These are phyloP conservation scores for Xylariaceae sp. DNA, from an alignment of 2,329 filamentous ascomycete species.

Conservation along the genomic window DNA sequence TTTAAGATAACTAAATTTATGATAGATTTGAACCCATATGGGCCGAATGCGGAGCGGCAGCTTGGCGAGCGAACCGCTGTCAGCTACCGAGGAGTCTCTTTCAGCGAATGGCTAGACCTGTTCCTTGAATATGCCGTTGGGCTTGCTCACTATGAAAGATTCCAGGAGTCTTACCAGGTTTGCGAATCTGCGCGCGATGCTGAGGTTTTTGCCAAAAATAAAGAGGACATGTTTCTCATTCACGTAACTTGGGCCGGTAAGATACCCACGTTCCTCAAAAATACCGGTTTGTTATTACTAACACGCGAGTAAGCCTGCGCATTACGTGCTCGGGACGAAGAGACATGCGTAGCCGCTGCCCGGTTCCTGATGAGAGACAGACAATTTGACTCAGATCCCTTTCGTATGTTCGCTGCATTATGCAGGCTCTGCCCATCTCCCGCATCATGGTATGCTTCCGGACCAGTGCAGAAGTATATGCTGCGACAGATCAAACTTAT, in stretches of 20 bases:
- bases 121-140: conserved; percentile 87
- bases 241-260: conserved; percentile 78
- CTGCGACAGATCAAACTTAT: conserved; percentile 90
- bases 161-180: conserved; percentile 77
- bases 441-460: conserved; percentile 77
- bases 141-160: conserved; percentile 71
- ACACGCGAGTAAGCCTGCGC: conserved; percentile 70
- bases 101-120: conserved; percentile 85
- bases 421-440: conserved; percentile 78
- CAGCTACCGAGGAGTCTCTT: conserved; percentile 73
- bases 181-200: conserved; percentile 80
- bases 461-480: conserved; percentile 87
- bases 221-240: conserved; percentile 72
- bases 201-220: conserved; percentile 79
- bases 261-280: conserved; percentile 31
- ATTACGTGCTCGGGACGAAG: conserved; percentile 79
- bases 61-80: conserved; percentile 40
- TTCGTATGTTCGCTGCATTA: conserved; percentile 81
- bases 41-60: conserved; percentile 40
- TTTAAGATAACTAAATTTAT: conserved; percentile 26
- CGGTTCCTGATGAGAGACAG: conserved; percentile 87
- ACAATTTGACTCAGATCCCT: conserved; percentile 80
- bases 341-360: conserved; percentile 73
- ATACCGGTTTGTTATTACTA: conserved; percentile 18
- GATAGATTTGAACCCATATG: conserved; percentile 45